A percentile compares a stretch with the other conserved stretches of the same genome.
phyloP scores from a whole-genome alignment of 164 flowering plant species.

The Vitis rotundifolia region DNA sequence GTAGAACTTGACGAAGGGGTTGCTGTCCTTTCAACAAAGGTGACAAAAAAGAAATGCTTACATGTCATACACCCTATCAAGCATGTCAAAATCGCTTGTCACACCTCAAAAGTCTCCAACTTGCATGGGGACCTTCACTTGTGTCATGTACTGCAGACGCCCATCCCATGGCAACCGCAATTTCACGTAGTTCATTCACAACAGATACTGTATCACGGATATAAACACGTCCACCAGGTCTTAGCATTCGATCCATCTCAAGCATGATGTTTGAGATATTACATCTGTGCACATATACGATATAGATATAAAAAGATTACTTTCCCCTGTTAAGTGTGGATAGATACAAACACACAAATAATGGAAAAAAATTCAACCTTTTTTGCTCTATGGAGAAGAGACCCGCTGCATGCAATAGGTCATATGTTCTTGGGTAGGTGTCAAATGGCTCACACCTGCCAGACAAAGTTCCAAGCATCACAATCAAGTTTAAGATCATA shows the following conservation, averaged over 20 bases:
- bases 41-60: no score
- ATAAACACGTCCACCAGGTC: slow-evolving; percentile 77
- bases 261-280: slow-evolving; percentile 67
- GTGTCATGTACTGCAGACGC: slow-evolving; percentile 38
- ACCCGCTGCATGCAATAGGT: slow-evolving; percentile 73
- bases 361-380: slow-evolving; percentile 41
- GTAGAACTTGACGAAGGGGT: no score
- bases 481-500: background rate
- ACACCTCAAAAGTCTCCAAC: slow-evolving; percentile 53
- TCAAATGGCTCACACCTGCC: slow-evolving; percentile 88
- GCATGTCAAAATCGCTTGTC: slow-evolving; percentile 40
- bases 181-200: slow-evolving; percentile 45
- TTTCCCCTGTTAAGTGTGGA: background rate
- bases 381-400: slow-evolving; percentile 71
- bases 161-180: slow-evolving; percentile 75
- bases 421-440: slow-evolving; percentile 93
- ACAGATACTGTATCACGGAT: slow-evolving; percentile 51
- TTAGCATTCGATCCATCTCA: slow-evolving; percentile 83
- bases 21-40: no score
- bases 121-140: slow-evolving; percentile 73
- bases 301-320: background rate
- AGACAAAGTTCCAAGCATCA: slow-evolving; percentile 3
- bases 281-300: slow-evolving; percentile 38
- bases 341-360: background rate
- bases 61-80: background rate